These are phyloP conservation scores for Aureobasidium uvarum DNA, from an alignment of 2,329 filamentous ascomycete species.

Conservation along the genomic window DNA sequence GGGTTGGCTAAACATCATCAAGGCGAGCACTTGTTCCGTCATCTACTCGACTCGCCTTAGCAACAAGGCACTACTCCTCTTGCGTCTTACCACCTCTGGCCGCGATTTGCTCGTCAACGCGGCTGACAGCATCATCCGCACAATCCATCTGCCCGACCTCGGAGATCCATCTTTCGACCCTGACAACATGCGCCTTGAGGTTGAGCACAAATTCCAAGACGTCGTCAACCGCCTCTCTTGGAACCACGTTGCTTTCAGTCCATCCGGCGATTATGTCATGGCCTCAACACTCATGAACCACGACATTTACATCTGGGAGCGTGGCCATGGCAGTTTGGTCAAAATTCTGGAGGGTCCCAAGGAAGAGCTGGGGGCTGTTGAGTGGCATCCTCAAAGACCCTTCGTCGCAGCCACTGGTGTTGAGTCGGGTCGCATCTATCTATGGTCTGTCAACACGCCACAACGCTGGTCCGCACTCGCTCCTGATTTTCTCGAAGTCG, in stretches of 20 bases:
- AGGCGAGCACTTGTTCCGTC: constrained; percentile 73
- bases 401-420: constrained; percentile 88
- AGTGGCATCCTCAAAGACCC: constrained; percentile 91
- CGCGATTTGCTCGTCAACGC: constrained; percentile 88
- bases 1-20: constrained; percentile 94
- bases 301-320: constrained; percentile 98
- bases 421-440: constrained; percentile 89
- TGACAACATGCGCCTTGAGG: constrained; percentile 81
- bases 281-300: constrained; percentile 98
- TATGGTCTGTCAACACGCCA: constrained; percentile 92
- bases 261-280: constrained; percentile 91
- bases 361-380: constrained; percentile 92
- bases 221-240: constrained; percentile 92
- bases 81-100: constrained; percentile 81
- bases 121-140: constrained; percentile 91
- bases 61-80: constrained; percentile 79
- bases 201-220: constrained; percentile 98
- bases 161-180: constrained; percentile 64
- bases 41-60: constrained; percentile 90
- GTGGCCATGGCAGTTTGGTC: constrained; percentile 86
- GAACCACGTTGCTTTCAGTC: constrained; percentile 96
- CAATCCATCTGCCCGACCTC: constrained; percentile 81
- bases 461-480: constrained; percentile 97
- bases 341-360: constrained; percentile 97
- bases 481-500: constrained; percentile 94